Evolutionary conservation across 257 asterid genomes (phyloP).

Genomic region (Lycium barbarum): DNA sequence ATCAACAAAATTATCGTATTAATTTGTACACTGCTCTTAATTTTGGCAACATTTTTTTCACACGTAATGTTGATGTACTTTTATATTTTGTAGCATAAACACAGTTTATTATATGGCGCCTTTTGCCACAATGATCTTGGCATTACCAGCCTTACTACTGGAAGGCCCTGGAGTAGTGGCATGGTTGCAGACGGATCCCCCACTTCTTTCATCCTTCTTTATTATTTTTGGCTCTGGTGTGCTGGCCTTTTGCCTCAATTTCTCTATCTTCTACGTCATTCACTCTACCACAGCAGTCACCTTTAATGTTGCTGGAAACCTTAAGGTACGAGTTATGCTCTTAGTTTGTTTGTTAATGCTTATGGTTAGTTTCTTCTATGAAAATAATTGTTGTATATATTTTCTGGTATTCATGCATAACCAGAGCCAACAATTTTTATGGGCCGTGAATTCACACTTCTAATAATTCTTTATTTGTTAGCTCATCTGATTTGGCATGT

Average conservation of each 20-base stretch:
- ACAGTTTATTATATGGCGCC: slow-evolving; percentile 99
- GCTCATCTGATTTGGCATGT: not conserved
- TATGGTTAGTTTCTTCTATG: not conserved
- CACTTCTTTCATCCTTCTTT: slow-evolving; percentile 62
- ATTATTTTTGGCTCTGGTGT: slow-evolving; percentile 90
- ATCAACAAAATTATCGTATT: not conserved
- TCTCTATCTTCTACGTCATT: slow-evolving; percentile 93
- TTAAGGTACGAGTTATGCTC: slow-evolving; percentile 59
- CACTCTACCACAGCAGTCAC: slow-evolving; percentile 99
- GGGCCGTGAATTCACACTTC: not conserved
- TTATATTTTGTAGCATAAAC: slow-evolving; percentile 67
- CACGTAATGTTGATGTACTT: slow-evolving; percentile 5
- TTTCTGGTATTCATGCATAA: not conserved
- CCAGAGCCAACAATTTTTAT: not conserved
- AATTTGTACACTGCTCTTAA: not conserved
- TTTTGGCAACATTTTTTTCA: not conserved
- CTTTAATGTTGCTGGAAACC: slow-evolving; percentile 97
- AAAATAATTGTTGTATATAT: not conserved
- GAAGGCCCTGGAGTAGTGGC: slow-evolving; percentile 80
- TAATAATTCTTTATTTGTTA: not conserved
- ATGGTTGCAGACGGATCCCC: slow-evolving; percentile 71
- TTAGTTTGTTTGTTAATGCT: slow-evolving; percentile 4
- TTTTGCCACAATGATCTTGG: slow-evolving; percentile 91
- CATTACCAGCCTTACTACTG: slow-evolving; percentile 73
- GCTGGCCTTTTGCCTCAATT: slow-evolving; percentile 88